Base-by-base conservation (phyloP, 345 rosid species). In the Acer campestre region DNA sequence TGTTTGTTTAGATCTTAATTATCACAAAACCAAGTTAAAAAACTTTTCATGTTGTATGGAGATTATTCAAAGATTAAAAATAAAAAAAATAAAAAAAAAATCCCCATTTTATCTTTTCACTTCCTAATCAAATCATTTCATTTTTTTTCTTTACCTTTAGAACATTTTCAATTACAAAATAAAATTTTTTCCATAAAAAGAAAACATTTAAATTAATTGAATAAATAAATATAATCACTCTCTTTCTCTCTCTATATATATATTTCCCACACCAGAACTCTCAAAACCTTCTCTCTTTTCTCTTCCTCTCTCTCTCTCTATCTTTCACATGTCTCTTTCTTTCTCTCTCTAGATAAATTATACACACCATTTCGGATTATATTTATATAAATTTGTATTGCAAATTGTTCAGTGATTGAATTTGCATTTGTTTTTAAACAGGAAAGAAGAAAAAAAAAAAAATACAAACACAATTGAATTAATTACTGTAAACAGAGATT, bases 161-260 rank as follows among this genome's bases (percentile, higher is more conserved):
- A 35, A 35, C 38, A 35, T 35, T 35, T 35, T 35, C 38, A 35
- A 35, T 35, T 35, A 35, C 38, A 35, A 35, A 35, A 4, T 35
- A 35, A 31, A 31, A 31, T 0, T 3, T 31, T 29, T 29, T 6
- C 13, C 4, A 38, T 5, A 40, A 48, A 71, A 40, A n/a, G 29
- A 20, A 35, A 49, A 59, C 49, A 46, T 46, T 46, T 46, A 46
- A 46, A 46, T 48, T 17, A 42, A 38, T 23, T 58, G 46, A 40
- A 67, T 35, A 35, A 35, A 75, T 67, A 73, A 55, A 49, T 71
- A 22, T 10, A 9, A 46, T 46, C 13, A 10, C 49, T 73, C 18
- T 73, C 2, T 74, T n/a, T 74, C 68, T 76, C 70, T 70, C 71
- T 71, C 73, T 79, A 68, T 86, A 86, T 88, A 86, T 88, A 86